Evolutionary conservation across 1,284 basidiomycete species (phyloP).

Genomic region (Inonotus hispidus): DNA sequence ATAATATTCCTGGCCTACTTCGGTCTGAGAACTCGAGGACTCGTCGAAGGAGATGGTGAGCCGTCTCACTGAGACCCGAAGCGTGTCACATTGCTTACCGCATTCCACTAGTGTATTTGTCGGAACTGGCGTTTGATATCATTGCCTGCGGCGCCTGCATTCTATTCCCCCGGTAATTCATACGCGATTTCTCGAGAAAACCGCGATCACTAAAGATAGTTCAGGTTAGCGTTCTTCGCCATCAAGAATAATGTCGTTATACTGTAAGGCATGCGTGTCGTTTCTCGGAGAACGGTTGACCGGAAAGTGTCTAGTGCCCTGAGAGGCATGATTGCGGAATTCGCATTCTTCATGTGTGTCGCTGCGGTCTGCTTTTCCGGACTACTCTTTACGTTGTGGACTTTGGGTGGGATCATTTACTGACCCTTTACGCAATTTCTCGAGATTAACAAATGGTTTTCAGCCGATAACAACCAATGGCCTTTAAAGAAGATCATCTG

Average conservation of each 20-base stretch:
- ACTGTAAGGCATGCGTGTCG: slow-evolving; percentile 43
- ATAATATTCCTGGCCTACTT: slow-evolving; percentile 69
- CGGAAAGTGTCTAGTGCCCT: slow-evolving; percentile 47
- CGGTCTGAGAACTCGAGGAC: slow-evolving; percentile 58
- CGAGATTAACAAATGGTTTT: background rate
- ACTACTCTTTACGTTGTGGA: slow-evolving; percentile 79
- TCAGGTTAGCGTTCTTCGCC: slow-evolving; percentile 77
- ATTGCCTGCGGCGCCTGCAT: slow-evolving; percentile 84
- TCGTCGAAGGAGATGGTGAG: slow-evolving; percentile 50
- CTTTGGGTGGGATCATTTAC: slow-evolving; percentile 44
- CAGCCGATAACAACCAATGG: slow-evolving; percentile 50
- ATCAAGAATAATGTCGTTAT: slow-evolving; percentile 81
- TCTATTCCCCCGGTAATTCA: slow-evolving; percentile 66
- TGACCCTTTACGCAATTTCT: background rate
- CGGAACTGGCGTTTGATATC: slow-evolving; percentile 76
- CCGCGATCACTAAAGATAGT: slow-evolving; percentile 5
- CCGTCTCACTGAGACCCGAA: background rate
- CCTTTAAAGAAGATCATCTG: slow-evolving; percentile 67
- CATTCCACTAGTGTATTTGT: slow-evolving; percentile 39
- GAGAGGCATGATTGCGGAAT: slow-evolving; percentile 57
- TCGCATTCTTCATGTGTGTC: slow-evolving; percentile 80
- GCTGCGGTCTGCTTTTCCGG: slow-evolving; percentile 85
- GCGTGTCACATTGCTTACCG: background rate
- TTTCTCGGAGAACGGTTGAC: slow-evolving; percentile 12
- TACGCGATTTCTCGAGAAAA: background rate